Evolutionary conservation across 768 basidiomycete species (phyloP).

Genomic region (Megacollybia marginata): DNA sequence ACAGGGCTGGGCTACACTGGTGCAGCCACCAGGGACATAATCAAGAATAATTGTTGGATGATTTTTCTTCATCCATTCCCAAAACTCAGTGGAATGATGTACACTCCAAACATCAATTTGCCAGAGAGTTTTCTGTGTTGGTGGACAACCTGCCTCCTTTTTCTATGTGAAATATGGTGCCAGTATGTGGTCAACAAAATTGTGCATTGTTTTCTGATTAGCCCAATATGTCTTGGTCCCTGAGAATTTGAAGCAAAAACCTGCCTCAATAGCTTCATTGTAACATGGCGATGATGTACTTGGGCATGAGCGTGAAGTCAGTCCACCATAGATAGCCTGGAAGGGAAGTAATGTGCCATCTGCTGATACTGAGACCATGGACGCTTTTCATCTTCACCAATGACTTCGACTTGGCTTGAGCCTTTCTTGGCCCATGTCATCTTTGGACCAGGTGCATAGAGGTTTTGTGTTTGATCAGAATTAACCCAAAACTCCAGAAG

Average conservation of each 20-base stretch:
- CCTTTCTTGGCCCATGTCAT: constrained; percentile 15
- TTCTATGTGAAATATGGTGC: constrained; percentile 10
- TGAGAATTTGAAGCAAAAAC: constrained; percentile 11
- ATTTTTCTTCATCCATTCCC: constrained; percentile 14
- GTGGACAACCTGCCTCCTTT: background rate
- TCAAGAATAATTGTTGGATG: constrained; percentile 16
- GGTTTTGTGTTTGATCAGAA: constrained; percentile 18
- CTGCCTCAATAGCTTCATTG: constrained; percentile 5
- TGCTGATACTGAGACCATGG: constrained; percentile 14
- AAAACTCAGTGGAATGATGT: constrained; percentile 21
- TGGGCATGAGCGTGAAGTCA: constrained; percentile 7
- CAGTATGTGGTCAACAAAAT: constrained; percentile 12
- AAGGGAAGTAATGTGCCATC: constrained; percentile 19
- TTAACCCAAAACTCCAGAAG: constrained; percentile 11
- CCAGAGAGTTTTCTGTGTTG: constrained; percentile 6
- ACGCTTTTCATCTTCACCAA: constrained; percentile 22
- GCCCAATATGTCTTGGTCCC: constrained; percentile 10
- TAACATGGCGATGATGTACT: background rate
- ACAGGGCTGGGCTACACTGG: constrained; percentile 15
- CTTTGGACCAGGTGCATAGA: constrained; percentile 3
- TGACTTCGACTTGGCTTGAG: constrained; percentile 16
- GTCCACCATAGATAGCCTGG: constrained; percentile 20
- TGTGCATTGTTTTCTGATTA: constrained; percentile 8
- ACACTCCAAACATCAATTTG: constrained; percentile 20
- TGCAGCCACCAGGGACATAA: constrained; percentile 18